phyloP scores from a whole-genome alignment of 2,329 filamentous ascomycete species.

The Colletotrichum endophyticum region DNA sequence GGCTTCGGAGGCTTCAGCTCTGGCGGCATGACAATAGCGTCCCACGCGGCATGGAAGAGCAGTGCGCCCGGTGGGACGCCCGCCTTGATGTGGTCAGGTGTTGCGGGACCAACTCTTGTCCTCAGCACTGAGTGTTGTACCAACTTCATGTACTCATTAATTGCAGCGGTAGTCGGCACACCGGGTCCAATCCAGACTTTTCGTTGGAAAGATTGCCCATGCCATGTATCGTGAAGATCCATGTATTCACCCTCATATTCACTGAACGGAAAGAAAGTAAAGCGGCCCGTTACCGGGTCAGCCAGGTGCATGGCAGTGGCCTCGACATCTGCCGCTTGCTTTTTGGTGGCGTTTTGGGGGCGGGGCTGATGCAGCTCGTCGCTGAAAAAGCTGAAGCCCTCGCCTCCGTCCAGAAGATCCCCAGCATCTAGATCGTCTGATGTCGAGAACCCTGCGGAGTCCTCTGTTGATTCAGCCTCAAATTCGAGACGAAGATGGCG shows the following conservation, averaged over 20 bases:
- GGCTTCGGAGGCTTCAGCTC: constrained; percentile 30
- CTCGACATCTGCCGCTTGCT: constrained; percentile 3
- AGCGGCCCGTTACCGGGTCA: constrained; percentile 23
- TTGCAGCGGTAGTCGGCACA: constrained; percentile 35
- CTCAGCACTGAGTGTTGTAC: constrained; percentile 40
- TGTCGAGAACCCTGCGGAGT: constrained; percentile 32
- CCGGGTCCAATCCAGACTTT: constrained; percentile 55
- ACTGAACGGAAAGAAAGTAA: constrained; percentile 28
- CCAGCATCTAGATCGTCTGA: constrained; percentile 44
- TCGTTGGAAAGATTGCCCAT: constrained; percentile 30
- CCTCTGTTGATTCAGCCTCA: constrained; percentile 45
- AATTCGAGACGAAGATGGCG: constrained; percentile 61
- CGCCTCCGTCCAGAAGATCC: constrained; percentile 41
- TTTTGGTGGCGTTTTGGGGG: not conserved
- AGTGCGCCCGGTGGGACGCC: constrained; percentile 51
- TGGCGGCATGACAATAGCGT: constrained; percentile 46
- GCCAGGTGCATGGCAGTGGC: constrained; percentile 5
- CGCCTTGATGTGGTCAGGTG: constrained; percentile 52
- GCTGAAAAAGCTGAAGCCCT: constrained; percentile 52
- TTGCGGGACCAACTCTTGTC: constrained; percentile 47
- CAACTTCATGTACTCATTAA: constrained; percentile 54
- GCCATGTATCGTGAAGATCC: constrained; percentile 30
- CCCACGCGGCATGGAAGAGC: constrained; percentile 59
- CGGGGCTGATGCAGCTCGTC: constrained; percentile 23
- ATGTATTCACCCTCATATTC: constrained; percentile 31